phyloP scores from a whole-genome alignment of 1,284 basidiomycete genomes.

The Lentinus polychrous region DNA sequence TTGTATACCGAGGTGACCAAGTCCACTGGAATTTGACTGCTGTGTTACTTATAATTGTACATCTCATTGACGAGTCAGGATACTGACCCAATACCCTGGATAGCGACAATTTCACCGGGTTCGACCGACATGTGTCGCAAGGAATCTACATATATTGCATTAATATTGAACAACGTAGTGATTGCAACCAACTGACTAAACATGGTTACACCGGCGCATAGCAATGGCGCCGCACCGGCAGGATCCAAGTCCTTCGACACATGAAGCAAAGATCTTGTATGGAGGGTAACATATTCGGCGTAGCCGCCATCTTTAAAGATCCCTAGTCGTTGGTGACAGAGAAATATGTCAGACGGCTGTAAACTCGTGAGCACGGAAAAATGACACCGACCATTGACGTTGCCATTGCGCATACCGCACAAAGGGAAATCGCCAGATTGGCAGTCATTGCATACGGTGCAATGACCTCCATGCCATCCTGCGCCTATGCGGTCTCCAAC shows the following conservation, averaged over 20 bases:
- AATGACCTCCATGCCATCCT: slow-evolving; percentile 23
- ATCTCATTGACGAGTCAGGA: not conserved
- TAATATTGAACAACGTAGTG: slow-evolving; percentile 1
- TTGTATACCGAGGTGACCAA: slow-evolving; percentile 28
- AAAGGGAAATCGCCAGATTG: slow-evolving; percentile 16
- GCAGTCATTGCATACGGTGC: slow-evolving; percentile 19
- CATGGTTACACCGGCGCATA: slow-evolving; percentile 19
- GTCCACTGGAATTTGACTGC: slow-evolving; percentile 14
- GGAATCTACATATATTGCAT: slow-evolving; percentile 12
- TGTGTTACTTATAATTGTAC: not conserved
- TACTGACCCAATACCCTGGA: slow-evolving; percentile 16
- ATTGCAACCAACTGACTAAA: slow-evolving; percentile 11
- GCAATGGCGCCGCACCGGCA: slow-evolving; percentile 16
- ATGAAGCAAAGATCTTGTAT: slow-evolving; percentile 1
- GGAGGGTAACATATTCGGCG: slow-evolving; percentile 8
- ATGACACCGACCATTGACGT: slow-evolving; percentile 15
- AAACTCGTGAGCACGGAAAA: not conserved
- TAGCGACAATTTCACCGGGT: slow-evolving; percentile 12
- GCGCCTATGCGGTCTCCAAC: slow-evolving; percentile 22
- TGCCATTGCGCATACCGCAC: slow-evolving; percentile 10
- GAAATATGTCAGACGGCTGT: not conserved
- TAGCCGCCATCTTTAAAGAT: slow-evolving; percentile 6
- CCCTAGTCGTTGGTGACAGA: slow-evolving; percentile 1
- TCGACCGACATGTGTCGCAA: slow-evolving; percentile 17
- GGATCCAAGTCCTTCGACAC: slow-evolving; percentile 7